A percentile compares a stretch with the other conserved stretches of the same genome.
Evolutionary conservation across 805 yeast genomes (phyloP).

Genomic region (Yarrowia sp.): DNA sequence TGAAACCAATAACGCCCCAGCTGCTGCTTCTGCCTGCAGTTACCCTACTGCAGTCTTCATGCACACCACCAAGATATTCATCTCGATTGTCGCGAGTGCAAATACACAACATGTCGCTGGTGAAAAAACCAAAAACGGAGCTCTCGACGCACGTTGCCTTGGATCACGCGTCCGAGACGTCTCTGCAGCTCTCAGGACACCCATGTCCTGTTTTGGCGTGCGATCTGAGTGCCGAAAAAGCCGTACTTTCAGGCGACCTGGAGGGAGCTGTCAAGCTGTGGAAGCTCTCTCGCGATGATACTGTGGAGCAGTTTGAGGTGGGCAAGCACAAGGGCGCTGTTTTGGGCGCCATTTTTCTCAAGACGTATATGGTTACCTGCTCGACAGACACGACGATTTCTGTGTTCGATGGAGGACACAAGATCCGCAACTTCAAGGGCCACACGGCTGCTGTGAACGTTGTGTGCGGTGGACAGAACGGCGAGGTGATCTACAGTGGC

Average conservation of each 20-base stretch:
- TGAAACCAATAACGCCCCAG: neutral
- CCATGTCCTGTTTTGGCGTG: conserved; percentile 8
- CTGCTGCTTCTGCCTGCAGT: neutral
- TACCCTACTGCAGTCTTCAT: neutral
- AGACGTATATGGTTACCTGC: conserved; percentile 49
- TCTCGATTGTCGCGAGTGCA: neutral
- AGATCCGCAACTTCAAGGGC: conserved; percentile 53
- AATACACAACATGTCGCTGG: conserved; percentile 11
- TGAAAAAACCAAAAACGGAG: conserved; percentile 19
- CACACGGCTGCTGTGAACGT: conserved; percentile 58
- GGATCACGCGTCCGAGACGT: neutral
- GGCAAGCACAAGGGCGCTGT: conserved; percentile 64
- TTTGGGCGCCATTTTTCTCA: conserved; percentile 57
- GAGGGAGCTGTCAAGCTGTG: conserved; percentile 22
- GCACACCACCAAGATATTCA: conserved; percentile 16
- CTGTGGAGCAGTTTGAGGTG: conserved; percentile 47
- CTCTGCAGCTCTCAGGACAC: conserved; percentile 1
- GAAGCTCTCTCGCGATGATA: conserved; percentile 27
- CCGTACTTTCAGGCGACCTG: conserved; percentile 9
- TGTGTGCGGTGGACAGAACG: conserved; percentile 42
- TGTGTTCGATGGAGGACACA: conserved; percentile 56
- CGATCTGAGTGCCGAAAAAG: neutral
- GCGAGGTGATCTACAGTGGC: conserved; percentile 49
- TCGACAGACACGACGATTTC: conserved; percentile 64
- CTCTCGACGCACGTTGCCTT: conserved; percentile 2